These are phyloP conservation scores for Boechera retrofracta DNA, from an alignment of 345 rosid species.

Conservation along the genomic window DNA sequence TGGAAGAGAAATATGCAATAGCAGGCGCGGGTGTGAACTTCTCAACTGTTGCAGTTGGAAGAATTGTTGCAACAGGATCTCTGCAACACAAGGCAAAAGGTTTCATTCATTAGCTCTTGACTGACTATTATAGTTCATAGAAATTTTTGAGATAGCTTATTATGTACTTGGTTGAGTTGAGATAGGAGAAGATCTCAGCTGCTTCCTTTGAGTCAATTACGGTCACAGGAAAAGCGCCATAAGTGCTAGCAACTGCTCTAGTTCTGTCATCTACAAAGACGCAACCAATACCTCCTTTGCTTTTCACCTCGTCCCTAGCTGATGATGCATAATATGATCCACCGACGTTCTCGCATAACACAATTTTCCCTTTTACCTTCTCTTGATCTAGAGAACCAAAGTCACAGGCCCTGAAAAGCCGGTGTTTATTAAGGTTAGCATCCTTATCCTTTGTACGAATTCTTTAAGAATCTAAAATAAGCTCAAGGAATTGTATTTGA, in stretches of 20 bases:
- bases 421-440: not conserved
- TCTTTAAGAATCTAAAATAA: not conserved
- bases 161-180: slow-evolving; percentile 71
- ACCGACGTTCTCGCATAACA: slow-evolving; percentile 60
- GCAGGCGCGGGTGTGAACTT: slow-evolving; percentile 72
- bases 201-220: slow-evolving; percentile 63
- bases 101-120: not conserved
- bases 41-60: slow-evolving; percentile 54
- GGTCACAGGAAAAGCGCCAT: slow-evolving; percentile 54
- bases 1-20: slow-evolving; percentile 70
- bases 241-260: slow-evolving; percentile 54
- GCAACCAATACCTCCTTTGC: slow-evolving; percentile 64
- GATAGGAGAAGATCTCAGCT: slow-evolving; percentile 54
- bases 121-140: not conserved
- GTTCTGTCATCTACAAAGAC: slow-evolving; percentile 55
- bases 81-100: slow-evolving; percentile 37
- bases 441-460: not conserved
- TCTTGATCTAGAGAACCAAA: slow-evolving; percentile 52
- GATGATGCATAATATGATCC: slow-evolving; percentile 24
- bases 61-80: slow-evolving; percentile 73
- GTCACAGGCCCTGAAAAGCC: slow-evolving; percentile 57
- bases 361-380: slow-evolving; percentile 65
- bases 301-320: slow-evolving; percentile 51
- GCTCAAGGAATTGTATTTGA: not conserved
- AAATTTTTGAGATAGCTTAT: not conserved